These are phyloP conservation scores for Nannochloris sp. DNA, from an alignment of 139 green algal species.

Conservation along the genomic window DNA sequence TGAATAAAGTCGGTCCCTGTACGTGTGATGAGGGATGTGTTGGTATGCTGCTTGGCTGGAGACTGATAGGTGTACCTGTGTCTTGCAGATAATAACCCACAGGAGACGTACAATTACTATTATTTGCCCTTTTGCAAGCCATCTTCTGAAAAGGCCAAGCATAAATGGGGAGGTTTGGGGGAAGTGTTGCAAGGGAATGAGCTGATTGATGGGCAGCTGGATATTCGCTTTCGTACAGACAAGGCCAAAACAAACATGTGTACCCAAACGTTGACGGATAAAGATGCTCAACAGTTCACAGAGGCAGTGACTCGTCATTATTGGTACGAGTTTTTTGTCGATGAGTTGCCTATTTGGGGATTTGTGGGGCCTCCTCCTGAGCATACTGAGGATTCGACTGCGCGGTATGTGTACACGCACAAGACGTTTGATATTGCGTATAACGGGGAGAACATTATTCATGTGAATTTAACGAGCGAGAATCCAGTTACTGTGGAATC, in stretches of 20 bases:
- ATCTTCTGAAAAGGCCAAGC: constrained; percentile 41
- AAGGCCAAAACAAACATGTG: constrained; percentile 72
- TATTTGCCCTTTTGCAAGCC: constrained; percentile 86
- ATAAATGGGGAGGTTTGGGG: constrained; percentile 88
- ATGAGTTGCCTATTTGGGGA: constrained; percentile 91
- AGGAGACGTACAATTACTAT: constrained; percentile 99
- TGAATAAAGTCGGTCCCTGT: constrained; percentile 84
- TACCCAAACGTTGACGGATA: constrained; percentile 44
- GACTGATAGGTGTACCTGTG: not conserved
- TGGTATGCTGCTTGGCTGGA: constrained; percentile 9
- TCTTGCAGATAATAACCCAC: constrained; percentile 83
- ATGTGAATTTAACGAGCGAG: constrained; percentile 89
- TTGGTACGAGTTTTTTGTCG: constrained; percentile 91
- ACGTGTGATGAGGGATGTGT: not conserved
- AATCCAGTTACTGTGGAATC: constrained; percentile 45
- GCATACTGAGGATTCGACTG: constrained; percentile 33
- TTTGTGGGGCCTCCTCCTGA: constrained; percentile 64
- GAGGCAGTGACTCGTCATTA: constrained; percentile 71
- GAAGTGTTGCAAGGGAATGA: constrained; percentile 95
- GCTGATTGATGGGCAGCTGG: constrained; percentile 84
- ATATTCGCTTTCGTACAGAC: constrained; percentile 71
- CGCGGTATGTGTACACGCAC: constrained; percentile 86
- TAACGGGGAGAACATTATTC: constrained; percentile 89
- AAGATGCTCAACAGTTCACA: constrained; percentile 50
- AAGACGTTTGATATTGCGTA: constrained; percentile 87